Evolutionary conservation across 2,329 filamentous ascomycete genomes (phyloP).

Genomic region (Stagonosporopsis tanaceti): DNA sequence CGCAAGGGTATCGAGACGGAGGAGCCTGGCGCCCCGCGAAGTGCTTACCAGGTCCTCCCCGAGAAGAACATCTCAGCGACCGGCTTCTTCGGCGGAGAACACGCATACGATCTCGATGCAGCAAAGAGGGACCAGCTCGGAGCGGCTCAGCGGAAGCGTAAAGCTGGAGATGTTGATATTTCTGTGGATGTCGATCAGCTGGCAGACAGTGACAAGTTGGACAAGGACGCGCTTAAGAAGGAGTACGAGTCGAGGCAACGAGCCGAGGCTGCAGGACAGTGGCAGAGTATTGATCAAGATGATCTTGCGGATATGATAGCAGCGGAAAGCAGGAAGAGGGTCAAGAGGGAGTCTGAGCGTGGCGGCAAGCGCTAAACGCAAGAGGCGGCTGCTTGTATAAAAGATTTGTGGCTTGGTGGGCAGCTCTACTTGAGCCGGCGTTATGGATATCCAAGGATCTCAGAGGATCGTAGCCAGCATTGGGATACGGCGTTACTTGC

Average conservation of each 20-base stretch:
- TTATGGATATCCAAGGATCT: conserved; percentile 29
- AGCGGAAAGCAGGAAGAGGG: conserved; percentile 86
- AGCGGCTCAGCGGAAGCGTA: conserved; percentile 83
- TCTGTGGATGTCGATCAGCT: conserved; percentile 87
- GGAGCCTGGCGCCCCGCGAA: conserved; percentile 73
- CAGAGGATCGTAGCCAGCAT: conserved; percentile 30
- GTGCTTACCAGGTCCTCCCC: conserved; percentile 87
- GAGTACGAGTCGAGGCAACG: conserved; percentile 78
- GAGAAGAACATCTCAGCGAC: conserved; percentile 85
- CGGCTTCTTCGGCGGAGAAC: conserved; percentile 96
- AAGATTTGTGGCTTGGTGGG: conserved; percentile 27
- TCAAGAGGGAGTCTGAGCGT: conserved; percentile 86
- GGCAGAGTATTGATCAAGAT: conserved; percentile 82
- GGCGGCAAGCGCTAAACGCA: conserved; percentile 62
- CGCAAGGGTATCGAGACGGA: conserved; percentile 84
- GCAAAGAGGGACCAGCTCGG: conserved; percentile 70
- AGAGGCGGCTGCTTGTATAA: conserved; percentile 32
- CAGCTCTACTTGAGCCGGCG: conserved; percentile 33
- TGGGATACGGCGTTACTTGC: conserved; percentile 36
- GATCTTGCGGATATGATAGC: conserved; percentile 97
- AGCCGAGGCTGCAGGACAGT: conserved; percentile 67
- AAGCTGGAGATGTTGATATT: conserved; percentile 93
- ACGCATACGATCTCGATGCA: conserved; percentile 84
- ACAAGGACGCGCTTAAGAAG: conserved; percentile 81
- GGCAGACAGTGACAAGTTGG: conserved; percentile 76